phyloP scores from a whole-genome alignment of 345 rosid genomes.

The Gossypium stocksii region DNA sequence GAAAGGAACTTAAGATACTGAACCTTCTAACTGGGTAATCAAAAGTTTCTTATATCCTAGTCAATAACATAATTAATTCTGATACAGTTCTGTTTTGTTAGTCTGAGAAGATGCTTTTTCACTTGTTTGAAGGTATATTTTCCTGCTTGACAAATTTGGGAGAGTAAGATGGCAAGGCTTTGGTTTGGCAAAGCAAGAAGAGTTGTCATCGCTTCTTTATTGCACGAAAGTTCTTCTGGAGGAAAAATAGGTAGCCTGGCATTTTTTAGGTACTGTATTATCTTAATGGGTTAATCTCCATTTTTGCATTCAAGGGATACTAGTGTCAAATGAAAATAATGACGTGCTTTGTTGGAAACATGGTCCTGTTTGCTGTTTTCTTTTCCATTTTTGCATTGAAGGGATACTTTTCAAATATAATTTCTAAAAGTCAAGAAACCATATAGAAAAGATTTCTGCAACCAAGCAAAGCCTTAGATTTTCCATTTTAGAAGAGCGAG shows the following conservation, averaged over 20 bases:
- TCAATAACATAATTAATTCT: neutral
- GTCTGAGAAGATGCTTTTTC: neutral
- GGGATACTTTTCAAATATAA: neutral
- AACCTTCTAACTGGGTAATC: slow-evolving; percentile 93
- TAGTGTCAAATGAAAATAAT: neutral
- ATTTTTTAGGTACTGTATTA: neutral
- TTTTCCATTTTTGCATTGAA: neutral
- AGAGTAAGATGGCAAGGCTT: slow-evolving; percentile 94
- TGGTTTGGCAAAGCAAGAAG: slow-evolving; percentile 67
- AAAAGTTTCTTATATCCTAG: neutral
- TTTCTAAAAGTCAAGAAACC: neutral
- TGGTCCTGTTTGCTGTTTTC: neutral
- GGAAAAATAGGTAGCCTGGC: slow-evolving; percentile 22
- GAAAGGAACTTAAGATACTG: slow-evolving; percentile 74
- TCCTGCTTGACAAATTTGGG: slow-evolving; percentile 36
- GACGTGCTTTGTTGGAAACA: neutral
- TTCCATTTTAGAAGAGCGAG: neutral
- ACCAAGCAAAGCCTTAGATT: neutral
- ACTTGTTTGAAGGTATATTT: slow-evolving; percentile 12
- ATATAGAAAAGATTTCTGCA: neutral
- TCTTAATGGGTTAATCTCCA: neutral
- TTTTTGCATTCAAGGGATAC: neutral
- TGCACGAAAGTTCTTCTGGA: slow-evolving; percentile 67
- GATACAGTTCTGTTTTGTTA: neutral
- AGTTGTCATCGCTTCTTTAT: slow-evolving; percentile 68